Evolutionary conservation across 2,329 filamentous ascomycete species (phyloP), one percentile per base, ranked within the genome.

Genomic region (Talaromyces sp.): DNA sequence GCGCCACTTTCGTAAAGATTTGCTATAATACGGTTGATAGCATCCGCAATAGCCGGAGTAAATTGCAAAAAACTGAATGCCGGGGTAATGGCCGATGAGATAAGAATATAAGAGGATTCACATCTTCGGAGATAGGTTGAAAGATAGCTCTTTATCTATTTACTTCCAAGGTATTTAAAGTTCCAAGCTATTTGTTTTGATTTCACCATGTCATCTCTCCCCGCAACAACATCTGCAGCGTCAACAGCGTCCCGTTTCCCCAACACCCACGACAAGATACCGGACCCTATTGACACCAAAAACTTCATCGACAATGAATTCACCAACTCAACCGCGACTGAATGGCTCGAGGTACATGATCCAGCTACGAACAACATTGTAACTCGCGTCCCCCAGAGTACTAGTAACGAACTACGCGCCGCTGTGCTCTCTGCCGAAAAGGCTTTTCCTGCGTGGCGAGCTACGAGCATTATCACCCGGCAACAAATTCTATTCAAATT

Each of bases 401-500:
- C 85, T 17, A 81, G 85, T 73, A 84, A 78, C 67, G 85, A 88
- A 75, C 78, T 88, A 62, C 78, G 79, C 66, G 84, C 85, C 5
- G 84, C 85, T 3, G 84, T 87, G 27, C 11, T 42, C 10, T 85
- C 83, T 66, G 85, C 85, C 13, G 75, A 85, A 75, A 84, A 84
- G 74, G 85, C 85, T 1, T 88, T 88, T 75, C 82, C 82, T 44
- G 75, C 77, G 64, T 88, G 85, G 85, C 82, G 78, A 65, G 79
- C 81, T 49, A 86, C 82, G 17, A 85, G 82, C 70, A 75, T 88
- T 69, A 81, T 88, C 63, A 74, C 78, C 64, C 77, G 80, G 59
- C 85, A 88, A 74, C 84, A 87, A 74, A 83, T 88, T 69, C 83
- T 88, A 77, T 88, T 88, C 80, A 86, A 86, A 71, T 87, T 86